Evolutionary conservation across 441 rosid species (phyloP).

Genomic region (Adansonia madagascariensis): DNA sequence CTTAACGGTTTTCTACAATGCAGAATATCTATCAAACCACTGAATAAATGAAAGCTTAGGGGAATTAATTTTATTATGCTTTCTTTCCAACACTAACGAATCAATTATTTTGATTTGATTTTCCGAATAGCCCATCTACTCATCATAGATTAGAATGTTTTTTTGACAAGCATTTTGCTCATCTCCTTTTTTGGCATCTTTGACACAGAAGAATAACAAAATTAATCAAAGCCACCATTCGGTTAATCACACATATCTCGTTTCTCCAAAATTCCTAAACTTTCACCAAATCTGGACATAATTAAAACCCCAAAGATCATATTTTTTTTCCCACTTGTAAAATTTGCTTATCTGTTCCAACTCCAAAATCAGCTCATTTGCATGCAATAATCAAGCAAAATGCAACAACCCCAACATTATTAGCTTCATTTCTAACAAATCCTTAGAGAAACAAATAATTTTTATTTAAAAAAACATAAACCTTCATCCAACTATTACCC

Average conservation of each 20-base stretch:
- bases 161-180: slow-evolving; percentile 7
- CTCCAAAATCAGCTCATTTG: slow-evolving; percentile 9
- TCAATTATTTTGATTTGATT: no score
- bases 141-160: slow-evolving; percentile 3
- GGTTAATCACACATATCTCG: not conserved
- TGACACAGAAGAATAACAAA: not conserved
- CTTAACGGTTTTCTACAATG: not conserved
- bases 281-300: not conserved
- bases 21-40: not conserved
- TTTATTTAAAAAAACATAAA: not conserved
- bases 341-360: slow-evolving; percentile 10
- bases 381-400: slow-evolving; percentile 16
- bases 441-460: not conserved
- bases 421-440: not conserved
- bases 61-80: not conserved
- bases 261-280: not conserved
- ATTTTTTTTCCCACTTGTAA: not conserved
- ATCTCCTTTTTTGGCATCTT: not conserved
- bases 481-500: not conserved
- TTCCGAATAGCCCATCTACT: no score
- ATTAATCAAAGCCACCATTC: not conserved
- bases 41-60: not conserved
- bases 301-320: not conserved
- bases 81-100: not conserved
- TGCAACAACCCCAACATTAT: not conserved